These are phyloP conservation scores for Dothiorella sarmentorum DNA, from an alignment of 2,329 filamentous ascomycete genomes.

Conservation along the genomic window DNA sequence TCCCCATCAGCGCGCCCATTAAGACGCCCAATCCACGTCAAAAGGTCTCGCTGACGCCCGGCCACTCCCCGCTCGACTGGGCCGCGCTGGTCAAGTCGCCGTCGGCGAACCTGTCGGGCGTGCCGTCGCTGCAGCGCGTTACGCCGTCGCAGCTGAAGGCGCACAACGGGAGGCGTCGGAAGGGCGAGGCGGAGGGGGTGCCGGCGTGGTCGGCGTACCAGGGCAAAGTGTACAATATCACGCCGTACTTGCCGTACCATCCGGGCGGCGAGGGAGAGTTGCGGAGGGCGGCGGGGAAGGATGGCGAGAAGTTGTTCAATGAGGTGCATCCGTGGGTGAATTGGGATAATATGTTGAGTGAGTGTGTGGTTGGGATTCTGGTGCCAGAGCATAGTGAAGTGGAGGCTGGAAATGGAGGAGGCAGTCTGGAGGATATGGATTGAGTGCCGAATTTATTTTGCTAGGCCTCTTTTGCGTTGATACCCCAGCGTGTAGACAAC, in stretches of 20 bases:
- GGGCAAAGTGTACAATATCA: constrained; percentile 91
- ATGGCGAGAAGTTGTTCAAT: constrained; percentile 61
- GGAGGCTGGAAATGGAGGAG: constrained; percentile 22
- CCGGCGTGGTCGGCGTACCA: constrained; percentile 82
- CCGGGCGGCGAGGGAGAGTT: constrained; percentile 80
- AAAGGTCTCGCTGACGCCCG: constrained; percentile 80
- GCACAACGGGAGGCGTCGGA: constrained; percentile 76
- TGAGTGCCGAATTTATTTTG: constrained; percentile 31
- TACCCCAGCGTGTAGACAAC: constrained; percentile 7
- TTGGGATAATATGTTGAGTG: constrained; percentile 63
- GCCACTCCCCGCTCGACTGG: constrained; percentile 95
- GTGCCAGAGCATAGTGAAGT: constrained; percentile 52
- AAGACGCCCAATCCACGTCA: constrained; percentile 45
- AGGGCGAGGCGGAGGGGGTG: constrained; percentile 9
- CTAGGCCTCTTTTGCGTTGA: neutral
- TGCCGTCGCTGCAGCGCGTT: constrained; percentile 63
- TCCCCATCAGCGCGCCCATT: constrained; percentile 26
- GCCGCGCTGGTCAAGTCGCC: constrained; percentile 77
- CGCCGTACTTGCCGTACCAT: constrained; percentile 84
- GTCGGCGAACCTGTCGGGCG: constrained; percentile 45
- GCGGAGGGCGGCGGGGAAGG: constrained; percentile 73
- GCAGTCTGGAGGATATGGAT: constrained; percentile 58
- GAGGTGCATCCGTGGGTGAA: constrained; percentile 67
- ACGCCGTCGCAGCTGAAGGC: constrained; percentile 75
- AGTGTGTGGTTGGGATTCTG: constrained; percentile 60